Evolutionary conservation across 1,284 basidiomycete genomes (phyloP), one percentile per base, ranked within the genome.

Genomic region (Tilletia indica): DNA sequence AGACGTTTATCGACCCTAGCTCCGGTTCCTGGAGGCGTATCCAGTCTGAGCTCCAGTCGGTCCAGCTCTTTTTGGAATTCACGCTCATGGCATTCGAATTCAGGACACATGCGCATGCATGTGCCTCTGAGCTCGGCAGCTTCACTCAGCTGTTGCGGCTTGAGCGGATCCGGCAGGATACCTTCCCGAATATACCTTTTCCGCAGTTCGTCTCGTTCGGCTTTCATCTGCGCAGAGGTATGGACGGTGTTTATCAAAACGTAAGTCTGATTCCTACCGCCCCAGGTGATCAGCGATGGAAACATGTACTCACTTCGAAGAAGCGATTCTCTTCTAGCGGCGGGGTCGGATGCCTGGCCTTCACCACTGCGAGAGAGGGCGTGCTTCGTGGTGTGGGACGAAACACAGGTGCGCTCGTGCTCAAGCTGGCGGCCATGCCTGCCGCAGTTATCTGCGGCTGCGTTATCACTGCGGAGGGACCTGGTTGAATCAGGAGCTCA

Each of bases 71-170:
- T 92, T 80, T 96, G 93, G 72, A 91, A 89, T 84, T 98, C 93
- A 63, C 96, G 88, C 78, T 94, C 89, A 83, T 96, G 94, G 25
- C 92, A 88, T 85, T 99, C 96, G 79, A 93, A 96, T 68, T 92
- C 90, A 4, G 94, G 93, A 84, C 96, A 98, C 94, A 98, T 97
- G 75, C 92, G 91, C 85, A 88, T 86, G 82, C 96, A 98, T 0
- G 93, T 95, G 21, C 96, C 96, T 14, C 92, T 88, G 80, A 98
- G 90, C 42, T 91, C 91, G 70, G 94, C 92, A 2, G 96, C 94
- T 73, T 94, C 91, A 73, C 92, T 91, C 6, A 97, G 88, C 34
- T 91, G 88, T 76, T 91, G 92, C 3, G 91, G 89, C 39, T 90
- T 89, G 39, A 87, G 83, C 0, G 93, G 93, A 77, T 94, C 92